Evolutionary conservation across 1,284 basidiomycete species (phyloP), one percentile per base, ranked within the genome.

Genomic region (Ceratobasidium sp.): DNA sequence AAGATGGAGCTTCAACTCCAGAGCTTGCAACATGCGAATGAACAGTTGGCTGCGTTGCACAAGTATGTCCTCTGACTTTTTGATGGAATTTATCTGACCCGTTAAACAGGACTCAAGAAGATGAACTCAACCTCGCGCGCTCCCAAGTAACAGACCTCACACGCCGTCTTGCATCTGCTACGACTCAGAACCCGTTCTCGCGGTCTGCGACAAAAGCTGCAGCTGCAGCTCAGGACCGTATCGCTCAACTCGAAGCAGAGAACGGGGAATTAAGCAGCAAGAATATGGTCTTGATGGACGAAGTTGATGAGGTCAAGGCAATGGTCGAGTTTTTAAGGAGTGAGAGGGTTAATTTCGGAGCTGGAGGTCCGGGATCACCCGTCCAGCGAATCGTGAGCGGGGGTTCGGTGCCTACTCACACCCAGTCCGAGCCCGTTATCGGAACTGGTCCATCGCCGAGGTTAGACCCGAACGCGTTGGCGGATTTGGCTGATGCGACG

Each of bases 11-110:
- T 68, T 23, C 58, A 68, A 2, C 30, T 72, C 4, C 56, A 67
- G 52, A 72, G 72, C 42, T 42, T 72, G 1, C 62, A 72, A 33
- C 68, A 70, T 36, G 71, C 72, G 29, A 72, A 72, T 27, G 50
- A 71, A 44, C 46, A 62, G 19, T 27, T 72, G 41, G n/a, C 46
- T 0, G 56, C 46, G 1, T 52, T 50, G 27, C n/a, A 56, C 46
- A 67, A 68, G 69, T 70, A 52, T 29, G 62, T 53, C 33, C 14
- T n/a, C n/a, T 47, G 5, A 25, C 23, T 50, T 21, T 27, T 7
- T n/a, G 47, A 13, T 52, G 47, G 5, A 41, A 16, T 57, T 29
- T 33, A 19, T 27, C 49, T 29, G 19, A 70, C n/a, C n/a, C 30
- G 3, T 41, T n/a, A 3, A 21, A n/a, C 8, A 70, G 53, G 27